Evolutionary conservation across 805 yeast genomes (phyloP).

Genomic region (Tetrapisispora fleetii): DNA sequence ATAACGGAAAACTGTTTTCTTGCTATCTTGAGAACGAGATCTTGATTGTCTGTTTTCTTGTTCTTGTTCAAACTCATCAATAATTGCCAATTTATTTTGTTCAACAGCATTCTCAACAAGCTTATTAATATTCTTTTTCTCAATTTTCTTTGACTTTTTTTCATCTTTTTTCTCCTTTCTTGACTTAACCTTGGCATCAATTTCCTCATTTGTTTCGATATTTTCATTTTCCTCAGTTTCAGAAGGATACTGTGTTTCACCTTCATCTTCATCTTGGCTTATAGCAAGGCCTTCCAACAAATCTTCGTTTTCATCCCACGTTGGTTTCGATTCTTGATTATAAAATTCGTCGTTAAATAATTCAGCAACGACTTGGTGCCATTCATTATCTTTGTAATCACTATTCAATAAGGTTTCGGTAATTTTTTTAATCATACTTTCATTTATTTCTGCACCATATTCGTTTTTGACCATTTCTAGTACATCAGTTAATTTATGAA

Average conservation of each 20-base stretch:
- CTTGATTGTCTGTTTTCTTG: slow-evolving; percentile 47
- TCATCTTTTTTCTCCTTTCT: slow-evolving; percentile 40
- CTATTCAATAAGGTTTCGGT: slow-evolving; percentile 71
- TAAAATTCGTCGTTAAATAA: slow-evolving; percentile 81
- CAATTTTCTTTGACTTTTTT: slow-evolving; percentile 50
- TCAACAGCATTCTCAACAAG: slow-evolving; percentile 75
- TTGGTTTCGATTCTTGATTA: slow-evolving; percentile 50
- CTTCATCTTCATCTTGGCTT: slow-evolving; percentile 29
- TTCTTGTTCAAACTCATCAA: slow-evolving; percentile 60
- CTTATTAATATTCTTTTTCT: slow-evolving; percentile 49
- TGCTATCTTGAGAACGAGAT: slow-evolving; percentile 36
- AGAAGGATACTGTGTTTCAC: slow-evolving; percentile 17
- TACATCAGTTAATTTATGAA: slow-evolving; percentile 68
- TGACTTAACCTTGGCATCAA: slow-evolving; percentile 31
- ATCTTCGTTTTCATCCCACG: slow-evolving; percentile 54
- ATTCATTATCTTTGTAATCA: slow-evolving; percentile 81
- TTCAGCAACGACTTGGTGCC: slow-evolving; percentile 81
- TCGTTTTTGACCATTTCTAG: slow-evolving; percentile 34
- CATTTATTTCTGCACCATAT: slow-evolving; percentile 41
- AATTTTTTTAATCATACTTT: slow-evolving; percentile 50
- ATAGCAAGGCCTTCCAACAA: slow-evolving; percentile 39
- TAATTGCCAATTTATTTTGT: slow-evolving; percentile 50
- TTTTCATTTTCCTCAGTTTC: slow-evolving; percentile 12
- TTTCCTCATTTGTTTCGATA: slow-evolving; percentile 13
- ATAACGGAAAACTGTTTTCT: slow-evolving; percentile 58